These are phyloP conservation scores for Diophrys sp. DNA, from an alignment of 73 alveolate genomes.

Conservation along the genomic window DNA sequence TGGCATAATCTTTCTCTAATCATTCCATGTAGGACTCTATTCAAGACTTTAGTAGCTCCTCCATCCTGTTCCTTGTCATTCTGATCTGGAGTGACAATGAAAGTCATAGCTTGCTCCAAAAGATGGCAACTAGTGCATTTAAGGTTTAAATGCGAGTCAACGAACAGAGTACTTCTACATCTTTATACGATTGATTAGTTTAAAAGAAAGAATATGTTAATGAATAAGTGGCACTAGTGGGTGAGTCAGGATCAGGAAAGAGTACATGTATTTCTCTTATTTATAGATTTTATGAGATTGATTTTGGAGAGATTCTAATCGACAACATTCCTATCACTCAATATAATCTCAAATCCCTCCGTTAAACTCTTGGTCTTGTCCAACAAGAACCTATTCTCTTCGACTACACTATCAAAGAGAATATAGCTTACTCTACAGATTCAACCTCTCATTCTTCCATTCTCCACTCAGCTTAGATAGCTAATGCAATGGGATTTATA, in stretches of 20 bases:
- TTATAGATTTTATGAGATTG: constrained; percentile 85
- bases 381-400: constrained; percentile 76
- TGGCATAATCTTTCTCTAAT: too few species aligned
- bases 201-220: constrained; percentile 74
- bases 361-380: constrained; percentile 67
- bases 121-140: constrained; percentile 59
- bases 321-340: constrained; percentile 77
- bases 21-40: too few species aligned
- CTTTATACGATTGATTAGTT: constrained; percentile 73
- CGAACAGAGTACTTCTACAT: constrained; percentile 47
- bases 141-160: constrained; percentile 73
- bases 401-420: too few species aligned
- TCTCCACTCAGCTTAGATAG: too few species aligned
- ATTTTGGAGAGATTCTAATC: constrained; percentile 71
- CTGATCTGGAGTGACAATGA: not conserved
- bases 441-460: too few species aligned
- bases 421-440: constrained; percentile 39
- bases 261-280: constrained; percentile 76
- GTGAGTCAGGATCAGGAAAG: constrained; percentile 97
- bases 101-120: not conserved
- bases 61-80: not conserved
- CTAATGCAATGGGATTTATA: too few species aligned
- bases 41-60: too few species aligned
- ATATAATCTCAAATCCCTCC: constrained; percentile 51
- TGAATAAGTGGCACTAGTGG: constrained; percentile 89